These are phyloP conservation scores for Metarhizium robertsii DNA, from an alignment of 2,329 filamentous ascomycete species.

Conservation along the genomic window DNA sequence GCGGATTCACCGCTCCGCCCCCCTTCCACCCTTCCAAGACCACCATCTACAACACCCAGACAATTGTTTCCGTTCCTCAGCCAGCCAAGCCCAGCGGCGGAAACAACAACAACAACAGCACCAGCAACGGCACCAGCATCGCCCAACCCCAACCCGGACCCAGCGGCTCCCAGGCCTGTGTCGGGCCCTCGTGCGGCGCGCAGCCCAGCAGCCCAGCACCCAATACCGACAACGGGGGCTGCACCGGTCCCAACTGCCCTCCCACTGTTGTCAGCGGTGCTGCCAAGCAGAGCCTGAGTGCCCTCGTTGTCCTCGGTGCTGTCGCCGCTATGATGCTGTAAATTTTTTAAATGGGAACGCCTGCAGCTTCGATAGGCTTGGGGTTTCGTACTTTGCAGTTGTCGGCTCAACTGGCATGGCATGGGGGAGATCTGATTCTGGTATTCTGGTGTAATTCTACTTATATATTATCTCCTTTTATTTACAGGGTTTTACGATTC, in stretches of 20 bases:
- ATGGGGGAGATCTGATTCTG: background rate
- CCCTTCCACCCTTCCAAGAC: background rate
- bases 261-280: constrained; percentile 9
- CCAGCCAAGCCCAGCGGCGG: background rate
- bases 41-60: background rate
- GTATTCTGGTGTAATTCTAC: background rate
- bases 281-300: constrained; percentile 11
- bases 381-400: background rate
- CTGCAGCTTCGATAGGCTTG: background rate
- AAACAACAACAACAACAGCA: background rate
- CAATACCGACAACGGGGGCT: constrained; percentile 2
- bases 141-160: background rate
- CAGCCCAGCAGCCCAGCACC: background rate
- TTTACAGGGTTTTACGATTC: background rate
- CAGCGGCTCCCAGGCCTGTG: constrained; percentile 1
- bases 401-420: too few species aligned
- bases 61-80: background rate
- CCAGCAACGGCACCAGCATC: constrained; percentile 1
- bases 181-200: background rate
- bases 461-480: background rate
- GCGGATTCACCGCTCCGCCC: background rate
- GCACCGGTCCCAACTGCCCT: constrained; percentile 7
- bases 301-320: constrained; percentile 11
- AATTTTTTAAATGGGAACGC: background rate
- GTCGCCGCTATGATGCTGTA: constrained; percentile 13